Base-by-base conservation (phyloP, 805 yeast genomes). In the Saccharomycopsis sp. region DNA sequence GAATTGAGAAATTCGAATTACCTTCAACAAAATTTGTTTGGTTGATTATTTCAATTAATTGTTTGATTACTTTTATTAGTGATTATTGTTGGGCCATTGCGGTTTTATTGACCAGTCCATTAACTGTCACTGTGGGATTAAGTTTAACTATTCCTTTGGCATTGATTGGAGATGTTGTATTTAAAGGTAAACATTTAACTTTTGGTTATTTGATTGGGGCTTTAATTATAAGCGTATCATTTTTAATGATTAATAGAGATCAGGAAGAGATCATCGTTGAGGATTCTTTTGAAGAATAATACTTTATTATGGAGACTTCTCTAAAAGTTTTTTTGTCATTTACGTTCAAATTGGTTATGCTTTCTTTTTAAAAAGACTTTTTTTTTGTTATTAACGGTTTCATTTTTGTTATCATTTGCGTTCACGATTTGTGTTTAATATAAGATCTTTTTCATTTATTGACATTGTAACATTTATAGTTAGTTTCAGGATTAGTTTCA, bases 11-110 rank as follows among this genome's bases (percentile, higher is more conserved):
- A 6, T 79, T 92, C 46, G 87, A 74, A 51, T 52, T 80, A 33
- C 97, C 97, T 1, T 12, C 34, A 17, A 27, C 42, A n/a, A 21
- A 18, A 14, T 34, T 32, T n/a, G 64, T 68, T 1, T 47, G 61
- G 0, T 63, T 65, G 29, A 63, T 87, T 2, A 61, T 89, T 5
- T 37, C 70, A 0, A 46, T 74, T 35, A 92, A 92, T 57, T 82
- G 88, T 44, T 53, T 74, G 27, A 76, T 86, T 31, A 86, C 96
- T 1, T 79, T 92, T 50, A 60, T 88, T 13, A 80, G 94, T 30
- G 98, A 92, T 57, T 87, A 80, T 51, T 77, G 94, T 53, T 92
- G 98, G 98, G 95, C 95, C 26, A 76, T 85, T 48, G 94, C 97
- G 0, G 92, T 88, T 74, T 68, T 92, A 25, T 63, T 92, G 53